A percentile compares a stretch with the other conserved stretches of the same genome.
Evolutionary conservation across 139 green algal species (phyloP).

Genomic region (Monoraphidium neglectum): DNA sequence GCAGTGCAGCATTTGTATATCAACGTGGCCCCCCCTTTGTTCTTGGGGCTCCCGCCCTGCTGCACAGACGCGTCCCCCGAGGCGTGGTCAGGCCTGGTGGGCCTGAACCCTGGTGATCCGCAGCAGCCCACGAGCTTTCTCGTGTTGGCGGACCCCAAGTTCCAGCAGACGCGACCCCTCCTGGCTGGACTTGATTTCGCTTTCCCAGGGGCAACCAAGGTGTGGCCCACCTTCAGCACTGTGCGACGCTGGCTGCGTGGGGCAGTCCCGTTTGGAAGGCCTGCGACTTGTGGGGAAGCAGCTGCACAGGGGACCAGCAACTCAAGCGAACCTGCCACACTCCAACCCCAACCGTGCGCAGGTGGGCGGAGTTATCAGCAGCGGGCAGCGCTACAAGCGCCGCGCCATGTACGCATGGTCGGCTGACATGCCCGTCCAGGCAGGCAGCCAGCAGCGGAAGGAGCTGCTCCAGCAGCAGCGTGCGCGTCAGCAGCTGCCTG

Average conservation of each 20-base stretch:
- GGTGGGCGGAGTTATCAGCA: conserved; percentile 21
- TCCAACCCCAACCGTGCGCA: not conserved
- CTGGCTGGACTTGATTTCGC: conserved; percentile 35
- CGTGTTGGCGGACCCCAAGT: conserved; percentile 28
- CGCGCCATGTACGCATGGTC: conserved; percentile 33
- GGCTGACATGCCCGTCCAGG: conserved; percentile 9
- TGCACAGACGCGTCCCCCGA: conserved; percentile 28
- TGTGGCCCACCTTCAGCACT: no score
- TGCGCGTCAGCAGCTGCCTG: not conserved
- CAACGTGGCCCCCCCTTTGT: no score
- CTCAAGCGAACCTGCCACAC: no score
- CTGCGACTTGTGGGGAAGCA: no score
- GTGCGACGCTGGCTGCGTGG: no score
- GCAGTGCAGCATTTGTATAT: no score
- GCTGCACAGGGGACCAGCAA: no score
- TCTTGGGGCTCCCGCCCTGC: not conserved
- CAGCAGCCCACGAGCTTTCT: conserved; percentile 23
- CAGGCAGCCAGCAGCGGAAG: not conserved
- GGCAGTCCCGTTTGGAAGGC: no score
- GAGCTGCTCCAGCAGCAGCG: conserved; percentile 3
- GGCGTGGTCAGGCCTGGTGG: conserved; percentile 25
- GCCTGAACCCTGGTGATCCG: conserved; percentile 5
- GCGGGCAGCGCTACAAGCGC: conserved; percentile 25
- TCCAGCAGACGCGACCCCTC: conserved; percentile 20
- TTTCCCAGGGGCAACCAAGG: conserved; percentile 26